Base-by-base conservation (phyloP, 208 protist species). In the Sergeia podlipaevii region DNA sequence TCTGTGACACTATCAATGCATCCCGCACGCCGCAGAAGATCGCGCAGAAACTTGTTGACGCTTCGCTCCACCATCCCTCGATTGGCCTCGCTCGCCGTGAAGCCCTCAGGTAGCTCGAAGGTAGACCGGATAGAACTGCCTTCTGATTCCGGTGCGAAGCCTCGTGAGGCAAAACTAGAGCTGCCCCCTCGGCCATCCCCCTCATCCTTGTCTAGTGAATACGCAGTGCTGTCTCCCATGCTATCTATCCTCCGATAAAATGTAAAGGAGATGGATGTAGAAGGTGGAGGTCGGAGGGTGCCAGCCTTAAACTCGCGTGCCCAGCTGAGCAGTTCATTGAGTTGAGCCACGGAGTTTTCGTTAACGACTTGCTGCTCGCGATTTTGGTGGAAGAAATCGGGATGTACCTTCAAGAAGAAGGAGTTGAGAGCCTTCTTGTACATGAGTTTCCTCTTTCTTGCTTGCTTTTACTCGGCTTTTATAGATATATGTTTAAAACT, bases 361-460 rank as follows among this genome's bases (percentile, higher is more conserved):
- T 96, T 96, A 17, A 77, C 60, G 2, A 59, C 30, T 55, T 93
- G 90, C 56, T 91, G 81, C 48, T 69, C 60, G 11, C 56, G 65
- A 64, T 91, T 91, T 60, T 84, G 66, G 50, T 91, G 74, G 42
- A 96, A 96, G 32, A 96, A 94, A 53, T 96, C 90, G 6, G 90
- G 90, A 46, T 96, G 90, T n/a, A 94, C 85, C 68, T 94, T 94
- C 41, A 96, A 61, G 47, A 96, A 94, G 46, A 96, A 96, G 55
- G 81, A 71, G 50, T 93, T 87, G 33, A 96, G 75, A 0, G 90
- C 86, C 50, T 89, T 92, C 67, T 96, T 96, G 74, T 96, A 96
- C 84, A 96, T 96, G 30, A 24, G 11, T 39, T 6, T 13, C 5
- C 13, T 48, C 4, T 13, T 33, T 7, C 34, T 56, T 2, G 30